Evolutionary conservation across 2,329 filamentous ascomycete genomes (phyloP).

Genomic region (Stagonosporopsis tanaceti): DNA sequence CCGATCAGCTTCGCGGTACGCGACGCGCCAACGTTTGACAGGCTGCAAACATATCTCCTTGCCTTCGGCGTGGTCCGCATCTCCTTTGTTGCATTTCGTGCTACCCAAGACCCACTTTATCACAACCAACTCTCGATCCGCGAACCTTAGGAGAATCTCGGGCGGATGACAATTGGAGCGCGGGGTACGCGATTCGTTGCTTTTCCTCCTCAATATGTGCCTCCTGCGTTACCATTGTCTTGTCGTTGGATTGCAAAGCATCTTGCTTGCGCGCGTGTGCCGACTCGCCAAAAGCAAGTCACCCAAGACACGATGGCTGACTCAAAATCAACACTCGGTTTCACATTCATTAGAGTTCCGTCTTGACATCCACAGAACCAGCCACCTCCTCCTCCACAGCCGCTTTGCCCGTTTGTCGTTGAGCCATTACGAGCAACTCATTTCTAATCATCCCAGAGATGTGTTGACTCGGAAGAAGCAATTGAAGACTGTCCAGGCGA

Average conservation of each 20-base stretch:
- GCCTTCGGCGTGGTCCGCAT: conserved; percentile 20
- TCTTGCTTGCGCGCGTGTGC: conserved; percentile 9
- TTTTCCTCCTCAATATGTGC: conserved; percentile 11
- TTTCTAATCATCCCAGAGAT: background rate
- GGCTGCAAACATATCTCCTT: conserved; percentile 34
- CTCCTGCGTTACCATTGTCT: conserved; percentile 14
- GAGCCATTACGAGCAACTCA: background rate
- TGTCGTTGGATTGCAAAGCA: conserved; percentile 5
- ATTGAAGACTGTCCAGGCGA: background rate
- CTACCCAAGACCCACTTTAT: conserved; percentile 18
- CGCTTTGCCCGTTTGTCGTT: background rate
- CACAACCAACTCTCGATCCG: conserved; percentile 12
- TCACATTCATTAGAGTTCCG: conserved; percentile 12
- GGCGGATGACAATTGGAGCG: conserved; percentile 14
- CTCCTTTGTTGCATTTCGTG: conserved; percentile 32
- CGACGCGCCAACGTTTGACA: conserved; percentile 22
- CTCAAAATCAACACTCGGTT: conserved; percentile 6
- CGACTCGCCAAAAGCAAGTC: conserved; percentile 12
- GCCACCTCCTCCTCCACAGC: background rate
- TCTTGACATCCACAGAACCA: conserved; percentile 2
- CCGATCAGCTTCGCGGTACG: conserved; percentile 23
- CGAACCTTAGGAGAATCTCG: conserved; percentile 17
- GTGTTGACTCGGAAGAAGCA: conserved; percentile 1
- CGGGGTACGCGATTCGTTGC: conserved; percentile 13
- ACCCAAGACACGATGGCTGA: conserved; percentile 7